Percentiles rank a stretch among this genome's conserved stretches.
These are phyloP conservation scores for Monilinia fructicola DNA, from an alignment of 2,329 filamentous ascomycete species.

Conservation along the genomic window DNA sequence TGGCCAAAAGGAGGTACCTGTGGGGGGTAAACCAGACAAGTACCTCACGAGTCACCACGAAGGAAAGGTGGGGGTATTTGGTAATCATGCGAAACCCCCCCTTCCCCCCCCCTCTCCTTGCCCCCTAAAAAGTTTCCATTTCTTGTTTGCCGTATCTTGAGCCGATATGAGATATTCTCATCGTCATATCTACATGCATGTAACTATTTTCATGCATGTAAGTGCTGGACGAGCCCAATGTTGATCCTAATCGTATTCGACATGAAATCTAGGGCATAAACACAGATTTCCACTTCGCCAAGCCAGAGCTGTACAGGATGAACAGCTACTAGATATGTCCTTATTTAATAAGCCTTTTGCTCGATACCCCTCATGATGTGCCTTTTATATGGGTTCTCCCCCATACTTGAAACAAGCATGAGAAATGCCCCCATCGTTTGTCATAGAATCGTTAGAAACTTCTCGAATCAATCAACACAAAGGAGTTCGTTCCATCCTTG, in stretches of 20 bases:
- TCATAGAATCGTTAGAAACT: constrained; percentile 17
- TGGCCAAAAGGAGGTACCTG: neutral
- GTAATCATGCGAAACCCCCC: neutral
- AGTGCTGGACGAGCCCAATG: neutral
- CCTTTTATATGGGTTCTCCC: neutral
- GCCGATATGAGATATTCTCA: constrained; percentile 15
- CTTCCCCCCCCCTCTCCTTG: no score
- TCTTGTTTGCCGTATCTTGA: constrained; percentile 10
- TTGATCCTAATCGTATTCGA: constrained; percentile 1
- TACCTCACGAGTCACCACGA: neutral
- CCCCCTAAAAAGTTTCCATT: neutral
- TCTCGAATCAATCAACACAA: neutral
- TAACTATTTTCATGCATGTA: neutral
- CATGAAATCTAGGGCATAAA: neutral
- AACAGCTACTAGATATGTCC: neutral
- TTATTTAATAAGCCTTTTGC: neutral
- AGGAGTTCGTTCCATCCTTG: constrained; percentile 10
- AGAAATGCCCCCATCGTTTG: constrained; percentile 7
- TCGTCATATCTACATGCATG: neutral
- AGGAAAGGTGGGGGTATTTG: neutral
- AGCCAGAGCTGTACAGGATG: neutral
- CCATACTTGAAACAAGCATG: constrained; percentile 13
- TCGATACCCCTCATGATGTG: constrained; percentile 2
- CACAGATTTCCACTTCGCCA: constrained; percentile 1
- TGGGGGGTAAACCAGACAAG: neutral